These are phyloP conservation scores for Linum usitatissimum DNA, from an alignment of 345 rosid genomes.

Conservation along the genomic window DNA sequence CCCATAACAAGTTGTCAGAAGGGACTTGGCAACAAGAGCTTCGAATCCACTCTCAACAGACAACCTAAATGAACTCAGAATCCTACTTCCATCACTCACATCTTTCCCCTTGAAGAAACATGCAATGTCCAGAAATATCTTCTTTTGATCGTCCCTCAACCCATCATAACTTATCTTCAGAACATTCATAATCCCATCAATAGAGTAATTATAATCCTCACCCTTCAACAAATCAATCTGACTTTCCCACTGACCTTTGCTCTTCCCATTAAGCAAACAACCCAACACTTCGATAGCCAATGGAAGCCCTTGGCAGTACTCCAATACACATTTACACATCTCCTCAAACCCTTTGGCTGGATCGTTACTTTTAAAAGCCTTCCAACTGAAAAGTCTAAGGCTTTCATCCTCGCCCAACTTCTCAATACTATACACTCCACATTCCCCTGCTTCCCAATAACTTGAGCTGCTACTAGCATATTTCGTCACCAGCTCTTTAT, in stretches of 20 bases:
- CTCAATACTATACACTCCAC: neutral
- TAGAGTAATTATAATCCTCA: neutral
- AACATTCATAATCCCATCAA: neutral
- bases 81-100: neutral
- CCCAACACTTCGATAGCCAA: neutral
- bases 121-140: neutral
- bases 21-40: conserved; percentile 4
- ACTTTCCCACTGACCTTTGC: neutral
- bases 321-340: neutral
- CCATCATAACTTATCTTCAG: neutral
- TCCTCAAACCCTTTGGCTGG: neutral
- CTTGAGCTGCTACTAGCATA: neutral
- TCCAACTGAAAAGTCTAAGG: neutral
- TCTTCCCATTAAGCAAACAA: neutral
- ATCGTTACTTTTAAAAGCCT: neutral
- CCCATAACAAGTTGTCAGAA: neutral
- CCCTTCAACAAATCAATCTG: neutral
- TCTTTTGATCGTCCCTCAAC: neutral
- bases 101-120: neutral
- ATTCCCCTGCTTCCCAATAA: neutral
- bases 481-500: neutral
- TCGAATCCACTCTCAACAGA: neutral
- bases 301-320: neutral
- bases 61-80: neutral
- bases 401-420: neutral